Evolutionary conservation across 176 grass and related monocot genomes (phyloP), one percentile per base, ranked within the genome.

Genomic region (Saccharum officinarum): DNA sequence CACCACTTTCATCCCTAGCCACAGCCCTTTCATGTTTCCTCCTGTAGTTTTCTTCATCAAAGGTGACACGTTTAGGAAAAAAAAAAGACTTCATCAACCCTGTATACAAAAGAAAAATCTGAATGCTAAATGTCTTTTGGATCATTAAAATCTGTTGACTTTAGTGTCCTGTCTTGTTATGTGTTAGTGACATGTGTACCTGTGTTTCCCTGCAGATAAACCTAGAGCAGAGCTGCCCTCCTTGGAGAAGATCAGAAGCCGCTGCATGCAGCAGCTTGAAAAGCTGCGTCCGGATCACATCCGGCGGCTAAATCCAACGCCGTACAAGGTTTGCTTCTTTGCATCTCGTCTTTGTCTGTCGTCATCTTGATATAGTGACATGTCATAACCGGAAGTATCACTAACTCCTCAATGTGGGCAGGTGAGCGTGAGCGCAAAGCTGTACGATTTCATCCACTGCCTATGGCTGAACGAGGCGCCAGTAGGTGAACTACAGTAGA

Each of bases 401-500:
- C 33, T 64, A 82, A 73, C 30, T 37, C 16, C 26, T 75, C 44
- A 40, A 54, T 78, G 84, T 60, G 78, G 72, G 55, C 92, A 97
- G 92, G 95, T 97, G 34, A 97, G 92, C 52, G 95, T 92, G 70
- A 97, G 95, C 50, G 88, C 67, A 67, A 92, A 92, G 54, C 80
- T 97, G n/a, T 97, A 97, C 40, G 92, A 94, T 72, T 97, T 97
- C 84, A 97, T 97, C 39, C 95, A 97, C 85, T 91, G 50, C 69
- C 88, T 97, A 61, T 97, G 95, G 95, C 84, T 97, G 40, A 94
- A 91, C 14, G 95, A 97, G 66, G 95, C 95, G 14, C 95, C 92
- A 4, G 95, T 97, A 73, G 88, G 95, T 69, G 95, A 97, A 80
- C 74, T 97, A 47, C 88, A 92, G 45, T 97, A 90, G 82, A 88